These are phyloP conservation scores for Boletus eberwhitei DNA, from an alignment of 768 basidiomycete genomes.

Conservation along the genomic window DNA sequence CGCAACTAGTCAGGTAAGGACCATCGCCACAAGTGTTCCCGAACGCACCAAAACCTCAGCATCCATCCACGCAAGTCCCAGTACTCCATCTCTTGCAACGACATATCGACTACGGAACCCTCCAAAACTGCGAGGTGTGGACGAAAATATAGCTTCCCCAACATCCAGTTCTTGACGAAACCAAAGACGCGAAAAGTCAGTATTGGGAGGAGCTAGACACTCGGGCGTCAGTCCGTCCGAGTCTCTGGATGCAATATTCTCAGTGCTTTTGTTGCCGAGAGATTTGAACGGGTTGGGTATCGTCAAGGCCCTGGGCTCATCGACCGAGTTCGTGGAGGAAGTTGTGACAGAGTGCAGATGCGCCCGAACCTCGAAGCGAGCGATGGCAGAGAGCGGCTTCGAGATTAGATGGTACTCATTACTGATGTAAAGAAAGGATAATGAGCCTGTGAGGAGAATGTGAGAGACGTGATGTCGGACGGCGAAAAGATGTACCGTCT, in stretches of 20 bases:
- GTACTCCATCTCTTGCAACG: slow-evolving; percentile 26
- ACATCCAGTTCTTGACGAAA: slow-evolving; percentile 24
- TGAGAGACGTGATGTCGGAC: slow-evolving; percentile 1
- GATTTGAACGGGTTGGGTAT: slow-evolving; percentile 65
- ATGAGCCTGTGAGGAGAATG: slow-evolving; percentile 19
- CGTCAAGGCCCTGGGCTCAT: slow-evolving; percentile 34
- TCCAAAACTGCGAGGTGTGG: slow-evolving; percentile 3
- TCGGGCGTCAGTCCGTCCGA: slow-evolving; percentile 23
- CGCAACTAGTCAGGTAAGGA: not conserved
- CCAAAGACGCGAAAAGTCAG: slow-evolving; percentile 20
- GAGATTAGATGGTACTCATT: slow-evolving; percentile 43
- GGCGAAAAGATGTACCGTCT: slow-evolving; percentile 40
- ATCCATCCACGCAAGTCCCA: slow-evolving; percentile 49
- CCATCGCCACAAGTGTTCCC: not conserved
- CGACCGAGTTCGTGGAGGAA: slow-evolving; percentile 18
- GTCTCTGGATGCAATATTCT: slow-evolving; percentile 33
- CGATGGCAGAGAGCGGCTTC: slow-evolving; percentile 37
- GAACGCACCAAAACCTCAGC: slow-evolving; percentile 28
- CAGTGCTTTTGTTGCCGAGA: slow-evolving; percentile 47
- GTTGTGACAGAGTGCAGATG: slow-evolving; percentile 15
- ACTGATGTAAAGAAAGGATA: slow-evolving; percentile 37
- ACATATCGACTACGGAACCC: slow-evolving; percentile 22
- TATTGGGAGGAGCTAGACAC: slow-evolving; percentile 28
- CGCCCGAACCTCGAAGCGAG: slow-evolving; percentile 13
- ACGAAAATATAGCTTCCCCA: slow-evolving; percentile 15